Evolutionary conservation across 106 monocot genomes (phyloP).

Genomic region (Hemerocallis citrina): DNA sequence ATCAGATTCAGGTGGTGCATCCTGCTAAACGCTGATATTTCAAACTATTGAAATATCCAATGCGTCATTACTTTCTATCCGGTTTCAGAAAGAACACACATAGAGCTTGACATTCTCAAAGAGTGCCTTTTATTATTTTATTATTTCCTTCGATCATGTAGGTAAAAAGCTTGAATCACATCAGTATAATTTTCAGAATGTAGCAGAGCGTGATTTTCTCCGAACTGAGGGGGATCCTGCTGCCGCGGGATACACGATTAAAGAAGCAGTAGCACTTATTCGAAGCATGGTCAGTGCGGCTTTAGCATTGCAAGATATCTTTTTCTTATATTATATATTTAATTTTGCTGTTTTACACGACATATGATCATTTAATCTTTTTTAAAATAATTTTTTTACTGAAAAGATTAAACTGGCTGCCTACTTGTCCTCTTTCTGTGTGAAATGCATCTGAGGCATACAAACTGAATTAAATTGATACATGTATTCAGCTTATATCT

Average conservation of each 20-base stretch:
- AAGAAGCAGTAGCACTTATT: conserved; percentile 78
- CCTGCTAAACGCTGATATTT: too few species aligned
- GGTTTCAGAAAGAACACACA: too few species aligned
- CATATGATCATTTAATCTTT: too few species aligned
- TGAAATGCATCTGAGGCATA: neutral
- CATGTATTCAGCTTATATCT: too few species aligned
- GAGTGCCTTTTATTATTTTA: too few species aligned
- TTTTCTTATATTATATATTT: neutral
- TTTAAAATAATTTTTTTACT: too few species aligned
- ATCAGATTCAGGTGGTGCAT: too few species aligned
- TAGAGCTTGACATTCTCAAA: too few species aligned
- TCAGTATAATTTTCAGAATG: conserved; percentile 53
- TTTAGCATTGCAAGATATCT: neutral
- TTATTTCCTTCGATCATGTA: conserved; percentile 23
- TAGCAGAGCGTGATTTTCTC: conserved; percentile 80
- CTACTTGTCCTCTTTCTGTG: neutral
- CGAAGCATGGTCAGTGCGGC: conserved; percentile 68
- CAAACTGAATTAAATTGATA: neutral
- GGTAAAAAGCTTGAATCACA: conserved; percentile 14
- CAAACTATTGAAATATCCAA: too few species aligned
- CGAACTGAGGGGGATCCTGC: conserved; percentile 94
- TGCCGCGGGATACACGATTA: conserved; percentile 85
- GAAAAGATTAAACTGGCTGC: too few species aligned
- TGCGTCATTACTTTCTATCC: too few species aligned
- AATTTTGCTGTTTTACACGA: neutral